phyloP scores from a whole-genome alignment of 768 basidiomycete genomes.

The Lyophyllum atratum region DNA sequence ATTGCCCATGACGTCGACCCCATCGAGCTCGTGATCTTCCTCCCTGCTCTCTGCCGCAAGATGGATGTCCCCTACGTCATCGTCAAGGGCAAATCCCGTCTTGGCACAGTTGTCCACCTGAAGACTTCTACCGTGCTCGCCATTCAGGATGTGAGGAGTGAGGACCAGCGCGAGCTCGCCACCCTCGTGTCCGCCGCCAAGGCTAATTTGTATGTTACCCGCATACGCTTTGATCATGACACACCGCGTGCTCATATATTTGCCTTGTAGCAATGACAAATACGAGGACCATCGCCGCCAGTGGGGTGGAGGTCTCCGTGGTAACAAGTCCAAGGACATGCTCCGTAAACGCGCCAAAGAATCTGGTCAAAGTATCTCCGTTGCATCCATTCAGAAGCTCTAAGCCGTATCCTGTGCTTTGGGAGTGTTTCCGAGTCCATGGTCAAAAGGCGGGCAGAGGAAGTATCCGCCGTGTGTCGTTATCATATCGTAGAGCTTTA shows the following conservation, averaged over 20 bases:
- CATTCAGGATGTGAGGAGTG: slow-evolving; percentile 91
- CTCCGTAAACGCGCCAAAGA: slow-evolving; percentile 94
- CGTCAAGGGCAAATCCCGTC: slow-evolving; percentile 97
- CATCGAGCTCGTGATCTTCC: slow-evolving; percentile 97
- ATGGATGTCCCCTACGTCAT: slow-evolving; percentile 99
- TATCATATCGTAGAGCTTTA: slow-evolving; percentile 16
- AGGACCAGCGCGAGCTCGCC: slow-evolving; percentile 91
- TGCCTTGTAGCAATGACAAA: slow-evolving; percentile 71
- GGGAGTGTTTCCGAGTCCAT: slow-evolving; percentile 3
- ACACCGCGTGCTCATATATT: neutral
- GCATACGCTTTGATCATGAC: neutral
- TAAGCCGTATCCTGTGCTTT: slow-evolving; percentile 34
- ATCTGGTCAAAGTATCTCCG: slow-evolving; percentile 64
- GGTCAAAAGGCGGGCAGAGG: slow-evolving; percentile 16
- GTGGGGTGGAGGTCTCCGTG: slow-evolving; percentile 97
- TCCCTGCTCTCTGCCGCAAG: slow-evolving; percentile 98
- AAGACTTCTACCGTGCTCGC: slow-evolving; percentile 94
- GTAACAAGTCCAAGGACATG: slow-evolving; percentile 93
- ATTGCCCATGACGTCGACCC: slow-evolving; percentile 99
- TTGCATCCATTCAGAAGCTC: slow-evolving; percentile 64
- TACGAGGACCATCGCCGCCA: slow-evolving; percentile 88
- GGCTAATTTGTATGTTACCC: slow-evolving; percentile 88
- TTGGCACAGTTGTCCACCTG: slow-evolving; percentile 98
- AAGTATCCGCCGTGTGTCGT: slow-evolving; percentile 3
- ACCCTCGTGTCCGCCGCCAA: slow-evolving; percentile 92